Evolutionary conservation across 1,139 yeast species (phyloP), one percentile per base, ranked within the genome.

Genomic region (Sugiyamaella grinbergsii): DNA sequence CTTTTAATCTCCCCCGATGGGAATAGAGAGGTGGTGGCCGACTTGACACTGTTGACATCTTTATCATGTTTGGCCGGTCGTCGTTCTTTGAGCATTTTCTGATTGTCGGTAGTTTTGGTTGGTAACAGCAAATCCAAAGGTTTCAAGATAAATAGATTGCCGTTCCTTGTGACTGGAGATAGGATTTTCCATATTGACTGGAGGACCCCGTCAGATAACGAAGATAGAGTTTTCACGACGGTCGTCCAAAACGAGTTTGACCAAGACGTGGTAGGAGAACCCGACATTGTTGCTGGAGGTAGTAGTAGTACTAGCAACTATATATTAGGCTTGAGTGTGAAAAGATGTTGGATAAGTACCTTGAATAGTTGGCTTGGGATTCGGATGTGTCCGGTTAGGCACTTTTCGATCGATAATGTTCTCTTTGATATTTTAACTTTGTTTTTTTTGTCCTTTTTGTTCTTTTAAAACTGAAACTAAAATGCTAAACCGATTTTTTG

Each of bases 1-100:
- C 49, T 37, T 38, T 50, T 39, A 16, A 50, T 43, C 18, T 50
- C 42, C 11, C 53, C 53, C 2, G 50, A 45, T 4, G 53, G 53
- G 41, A 50, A 50, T 19, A 47, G 18, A 4, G 33, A 19, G 1
- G 47, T 40, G 31, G 48, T 20, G 23, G 28, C 42, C 26, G 49
- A 24, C 33, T 5, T 32, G 22, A 29, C 20, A 47, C n/a, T n/a
- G n/a, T n/a, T n/a, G n/a, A n/a, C n/a, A n/a, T n/a, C n/a, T n/a
- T n/a, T n/a, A n/a, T n/a, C 40, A 10, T 8, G 33, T 5, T 29
- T 29, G 10, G 15, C 15, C n/a, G 13, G 31, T 23, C 10, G 4
- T 15, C 20, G 34, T 6, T 26, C 7, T 19, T 44, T 36, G 19
- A 13, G 23, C 19, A 5, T 16, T 15, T 3, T 34, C 20, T 23